Evolutionary conservation across 257 asterid genomes (phyloP).

Genomic region (Vinca minor): DNA sequence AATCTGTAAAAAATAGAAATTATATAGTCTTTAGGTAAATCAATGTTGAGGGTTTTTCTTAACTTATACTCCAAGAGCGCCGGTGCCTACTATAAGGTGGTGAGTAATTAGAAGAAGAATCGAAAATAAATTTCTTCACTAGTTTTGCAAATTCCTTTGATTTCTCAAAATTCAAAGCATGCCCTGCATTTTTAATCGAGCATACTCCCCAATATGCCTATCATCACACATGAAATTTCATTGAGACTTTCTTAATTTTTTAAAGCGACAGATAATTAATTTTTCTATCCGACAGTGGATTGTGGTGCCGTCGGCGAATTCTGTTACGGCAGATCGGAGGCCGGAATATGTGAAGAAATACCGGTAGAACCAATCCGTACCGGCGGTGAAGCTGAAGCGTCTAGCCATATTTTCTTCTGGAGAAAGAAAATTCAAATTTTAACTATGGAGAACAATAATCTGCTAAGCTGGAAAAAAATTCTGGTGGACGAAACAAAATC

Average conservation of each 20-base stretch:
- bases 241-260: too few species aligned
- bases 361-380: slow-evolving; percentile 71
- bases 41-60: background rate
- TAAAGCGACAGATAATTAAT: too few species aligned
- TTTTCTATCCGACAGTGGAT: slow-evolving; percentile 91
- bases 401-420: slow-evolving; percentile 27
- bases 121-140: slow-evolving; percentile 62
- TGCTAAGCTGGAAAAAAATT: too few species aligned
- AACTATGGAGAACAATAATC: too few species aligned
- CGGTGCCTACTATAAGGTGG: slow-evolving; percentile 14
- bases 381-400: slow-evolving; percentile 77
- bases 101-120: slow-evolving; percentile 12
- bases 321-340: slow-evolving; percentile 51
- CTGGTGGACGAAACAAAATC: too few species aligned
- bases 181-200: slow-evolving; percentile 66
- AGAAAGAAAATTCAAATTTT: too few species aligned
- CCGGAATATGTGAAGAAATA: slow-evolving; percentile 72
- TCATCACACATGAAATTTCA: background rate
- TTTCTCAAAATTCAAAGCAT: slow-evolving; percentile 80
- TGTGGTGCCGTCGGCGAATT: slow-evolving; percentile 55
- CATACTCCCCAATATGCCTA: slow-evolving; percentile 77
- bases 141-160: slow-evolving; percentile 63
- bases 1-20: too few species aligned
- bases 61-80: slow-evolving; percentile 19
- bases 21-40: too few species aligned